Evolutionary conservation across 805 yeast genomes (phyloP).

Genomic region (Crinitomyces ghanaensis): DNA sequence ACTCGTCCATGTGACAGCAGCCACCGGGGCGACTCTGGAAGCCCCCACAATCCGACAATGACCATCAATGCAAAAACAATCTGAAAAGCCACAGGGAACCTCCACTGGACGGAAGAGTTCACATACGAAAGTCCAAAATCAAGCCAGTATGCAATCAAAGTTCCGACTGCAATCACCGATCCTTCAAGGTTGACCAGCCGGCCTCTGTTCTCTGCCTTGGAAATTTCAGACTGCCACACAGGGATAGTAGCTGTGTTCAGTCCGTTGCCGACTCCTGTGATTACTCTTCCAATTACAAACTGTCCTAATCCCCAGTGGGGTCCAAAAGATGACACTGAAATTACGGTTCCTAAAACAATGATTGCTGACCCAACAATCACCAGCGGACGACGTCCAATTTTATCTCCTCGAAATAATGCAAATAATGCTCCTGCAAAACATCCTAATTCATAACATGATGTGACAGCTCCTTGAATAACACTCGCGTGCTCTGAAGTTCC

Average conservation of each 20-base stretch:
- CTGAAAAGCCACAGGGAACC: conserved; percentile 72
- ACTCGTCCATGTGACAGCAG: conserved; percentile 55
- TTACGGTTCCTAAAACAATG: conserved; percentile 48
- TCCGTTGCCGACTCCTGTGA: conserved; percentile 70
- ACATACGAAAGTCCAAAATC: conserved; percentile 56
- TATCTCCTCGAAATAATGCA: conserved; percentile 51
- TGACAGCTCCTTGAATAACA: conserved; percentile 49
- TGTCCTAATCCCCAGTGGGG: conserved; percentile 41
- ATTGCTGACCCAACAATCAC: conserved; percentile 45
- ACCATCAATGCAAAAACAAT: conserved; percentile 39
- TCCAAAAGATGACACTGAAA: conserved; percentile 38
- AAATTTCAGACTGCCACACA: conserved; percentile 73
- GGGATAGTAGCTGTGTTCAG: conserved; percentile 71
- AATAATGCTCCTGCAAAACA: conserved; percentile 64
- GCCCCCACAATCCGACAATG: conserved; percentile 42
- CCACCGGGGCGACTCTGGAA: conserved; percentile 87
- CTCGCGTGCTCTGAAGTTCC: conserved; percentile 34
- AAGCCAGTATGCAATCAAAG: conserved; percentile 52
- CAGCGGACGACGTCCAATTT: conserved; percentile 53
- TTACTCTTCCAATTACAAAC: conserved; percentile 61
- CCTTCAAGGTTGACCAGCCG: conserved; percentile 60
- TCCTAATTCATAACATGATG: conserved; percentile 50
- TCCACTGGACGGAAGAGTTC: conserved; percentile 41
- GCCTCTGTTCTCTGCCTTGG: conserved; percentile 59
- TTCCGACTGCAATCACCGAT: conserved; percentile 60